Evolutionary conservation across 306 rosid genomes (phyloP).

Genomic region (Sphenostylis stenocarpa): DNA sequence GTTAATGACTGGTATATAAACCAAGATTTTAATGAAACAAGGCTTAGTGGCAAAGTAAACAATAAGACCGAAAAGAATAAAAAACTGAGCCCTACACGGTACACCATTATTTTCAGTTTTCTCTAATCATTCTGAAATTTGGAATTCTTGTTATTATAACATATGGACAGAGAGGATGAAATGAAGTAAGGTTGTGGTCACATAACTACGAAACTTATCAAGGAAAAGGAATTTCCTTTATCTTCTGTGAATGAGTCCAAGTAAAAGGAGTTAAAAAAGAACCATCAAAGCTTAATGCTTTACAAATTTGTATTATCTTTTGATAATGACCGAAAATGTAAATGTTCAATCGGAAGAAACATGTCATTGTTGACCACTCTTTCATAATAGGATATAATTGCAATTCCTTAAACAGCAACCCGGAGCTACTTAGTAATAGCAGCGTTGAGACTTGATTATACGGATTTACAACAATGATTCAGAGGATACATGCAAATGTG

Average conservation of each 20-base stretch:
- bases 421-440: background rate
- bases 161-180: background rate
- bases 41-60: constrained; percentile 7
- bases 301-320: background rate
- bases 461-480: constrained; percentile 8
- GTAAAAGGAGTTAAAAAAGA: constrained; percentile 8
- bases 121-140: constrained; percentile 14
- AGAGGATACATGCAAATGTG: constrained; percentile 19
- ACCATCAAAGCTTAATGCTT: constrained; percentile 1
- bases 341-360: constrained; percentile 3
- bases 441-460: constrained; percentile 2
- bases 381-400: background rate
- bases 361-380: background rate
- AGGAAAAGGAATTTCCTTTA: constrained; percentile 12
- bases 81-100: background rate
- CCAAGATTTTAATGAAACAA: constrained; percentile 18
- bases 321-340: constrained; percentile 17
- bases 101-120: background rate
- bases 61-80: constrained; percentile 14
- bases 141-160: constrained; percentile 20
- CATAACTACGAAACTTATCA: constrained; percentile 22
- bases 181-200: constrained; percentile 18
- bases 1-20: background rate
- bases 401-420: background rate
- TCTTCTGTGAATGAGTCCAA: constrained; percentile 20